Base-by-base conservation (phyloP, 768 basidiomycete genomes). In the Pholiota microspora region DNA sequence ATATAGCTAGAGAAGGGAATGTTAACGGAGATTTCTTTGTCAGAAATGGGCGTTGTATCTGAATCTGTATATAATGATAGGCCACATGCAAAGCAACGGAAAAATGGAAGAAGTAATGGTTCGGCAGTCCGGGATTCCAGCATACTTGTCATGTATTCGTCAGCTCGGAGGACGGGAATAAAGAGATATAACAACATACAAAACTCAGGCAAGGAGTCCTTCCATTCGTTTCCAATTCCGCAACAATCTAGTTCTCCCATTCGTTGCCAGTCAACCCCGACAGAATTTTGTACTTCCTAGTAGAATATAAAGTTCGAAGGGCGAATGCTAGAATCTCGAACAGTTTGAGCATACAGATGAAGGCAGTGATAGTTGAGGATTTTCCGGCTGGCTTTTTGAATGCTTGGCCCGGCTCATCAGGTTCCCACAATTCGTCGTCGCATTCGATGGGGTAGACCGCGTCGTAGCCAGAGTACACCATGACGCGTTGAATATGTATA, bases 1-100 rank as follows among this genome's bases (percentile, higher is more conserved):
- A 89, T 49, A 85, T 86, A 0, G 85, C 81, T 10, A 86, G 75
- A 0, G 83, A 86, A 8, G 84, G 78, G 51, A 79, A 76, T 2
- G 77, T 71, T n/a, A 79, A 58, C 2, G 61, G 45, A 7, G 75
- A 70, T 0, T 69, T 66, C 48, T 71, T 75, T 12, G 69, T 66
- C 3, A 90, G 76, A 69, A 89, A 89, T 1, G 86, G 84, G 7
- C 87, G 80, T 64, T 91, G 88, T 40, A 87, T 73, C 49, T 84
- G 72, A 56, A 89, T 89, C 64, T 85, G 80, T 10, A 79, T 61
- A 44, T 82, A 75, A 63, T 84, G 70, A 53, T 67, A 74, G n/a
- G 64, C 63, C 3, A 62, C 57, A 58, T 77, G 69, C 7, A 89
- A 71, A 7, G 66, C 59, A 0, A 79, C 82, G 1, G 82, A 80